Conservation (phyloP, 2,329 filamentous ascomycete species). For the Sclerotinia nivalis region DNA sequence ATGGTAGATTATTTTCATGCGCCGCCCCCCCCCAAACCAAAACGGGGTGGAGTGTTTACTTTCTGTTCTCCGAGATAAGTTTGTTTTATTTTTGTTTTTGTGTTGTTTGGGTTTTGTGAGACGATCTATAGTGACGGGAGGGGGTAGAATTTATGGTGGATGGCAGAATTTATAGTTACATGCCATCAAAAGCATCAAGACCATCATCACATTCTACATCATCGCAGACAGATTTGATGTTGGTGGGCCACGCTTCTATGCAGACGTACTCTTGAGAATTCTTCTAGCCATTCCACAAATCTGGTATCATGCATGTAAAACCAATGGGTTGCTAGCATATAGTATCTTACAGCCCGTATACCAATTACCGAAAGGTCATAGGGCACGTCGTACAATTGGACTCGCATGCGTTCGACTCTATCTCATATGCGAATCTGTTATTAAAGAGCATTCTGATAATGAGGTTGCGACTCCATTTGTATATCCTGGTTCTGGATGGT, state of each 20-base stretch:
- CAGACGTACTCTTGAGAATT: not conserved
- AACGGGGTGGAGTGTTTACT: no score
- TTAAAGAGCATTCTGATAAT: not conserved
- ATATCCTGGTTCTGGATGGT: not conserved
- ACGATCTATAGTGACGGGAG: no score
- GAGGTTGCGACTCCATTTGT: not conserved
- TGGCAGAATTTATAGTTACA: no score
- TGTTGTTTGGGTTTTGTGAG: no score
- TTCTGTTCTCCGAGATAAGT: no score
- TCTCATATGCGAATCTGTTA: not conserved
- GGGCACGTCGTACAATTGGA: not conserved
- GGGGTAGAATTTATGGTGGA: no score
- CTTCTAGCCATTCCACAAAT: not conserved
- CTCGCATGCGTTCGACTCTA: not conserved
- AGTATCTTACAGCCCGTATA: not conserved
- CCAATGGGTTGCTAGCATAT: not conserved
- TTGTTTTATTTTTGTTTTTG: no score
- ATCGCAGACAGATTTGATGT: not conserved
- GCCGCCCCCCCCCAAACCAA: no score
- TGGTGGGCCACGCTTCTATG: not conserved
- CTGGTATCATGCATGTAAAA: not conserved
- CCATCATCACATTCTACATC: not conserved
- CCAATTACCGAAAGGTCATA: not conserved
- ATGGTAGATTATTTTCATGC: no score
- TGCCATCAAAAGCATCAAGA: not conserved